Evolutionary conservation across 306 rosid genomes (phyloP).

Genomic region (Echinosophora koreensis): DNA sequence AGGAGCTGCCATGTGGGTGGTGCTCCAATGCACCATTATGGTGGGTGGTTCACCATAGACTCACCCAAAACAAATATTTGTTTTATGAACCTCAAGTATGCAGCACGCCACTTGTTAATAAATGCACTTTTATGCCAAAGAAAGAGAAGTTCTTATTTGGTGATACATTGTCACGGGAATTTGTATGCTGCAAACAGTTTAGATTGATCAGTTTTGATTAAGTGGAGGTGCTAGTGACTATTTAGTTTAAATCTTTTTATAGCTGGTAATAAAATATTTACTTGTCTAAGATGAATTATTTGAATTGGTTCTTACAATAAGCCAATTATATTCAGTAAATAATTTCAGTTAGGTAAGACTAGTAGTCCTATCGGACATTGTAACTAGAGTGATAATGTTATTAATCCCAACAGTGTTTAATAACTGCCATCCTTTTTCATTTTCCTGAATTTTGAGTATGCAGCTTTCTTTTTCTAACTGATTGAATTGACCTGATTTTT

Average conservation of each 20-base stretch:
- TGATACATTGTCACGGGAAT: background rate
- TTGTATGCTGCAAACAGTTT: constrained; percentile 23
- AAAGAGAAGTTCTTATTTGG: background rate
- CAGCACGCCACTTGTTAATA: constrained; percentile 13
- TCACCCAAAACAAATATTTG: no score
- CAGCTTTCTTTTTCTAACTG: constrained; percentile 26
- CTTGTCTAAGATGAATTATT: background rate
- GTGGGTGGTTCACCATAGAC: no score
- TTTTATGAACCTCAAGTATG: constrained; percentile 31
- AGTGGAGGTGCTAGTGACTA: constrained; percentile 22
- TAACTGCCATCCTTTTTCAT: background rate
- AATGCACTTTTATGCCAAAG: background rate
- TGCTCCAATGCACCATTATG: no score
- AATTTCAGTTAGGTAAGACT: constrained; percentile 11
- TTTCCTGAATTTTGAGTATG: constrained; percentile 19
- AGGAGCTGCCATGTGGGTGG: no score
- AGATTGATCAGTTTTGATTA: constrained; percentile 1
- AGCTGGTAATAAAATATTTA: background rate
- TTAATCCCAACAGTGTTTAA: background rate
- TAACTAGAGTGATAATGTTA: constrained; percentile 26
- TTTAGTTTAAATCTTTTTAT: background rate
- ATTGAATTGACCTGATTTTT: constrained; percentile 26
- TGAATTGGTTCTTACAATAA: constrained; percentile 3
- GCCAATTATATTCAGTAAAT: constrained; percentile 19
- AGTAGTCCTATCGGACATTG: constrained; percentile 32